These are phyloP conservation scores for Lentinus polychrous DNA, from an alignment of 1,284 basidiomycete species.

Conservation along the genomic window DNA sequence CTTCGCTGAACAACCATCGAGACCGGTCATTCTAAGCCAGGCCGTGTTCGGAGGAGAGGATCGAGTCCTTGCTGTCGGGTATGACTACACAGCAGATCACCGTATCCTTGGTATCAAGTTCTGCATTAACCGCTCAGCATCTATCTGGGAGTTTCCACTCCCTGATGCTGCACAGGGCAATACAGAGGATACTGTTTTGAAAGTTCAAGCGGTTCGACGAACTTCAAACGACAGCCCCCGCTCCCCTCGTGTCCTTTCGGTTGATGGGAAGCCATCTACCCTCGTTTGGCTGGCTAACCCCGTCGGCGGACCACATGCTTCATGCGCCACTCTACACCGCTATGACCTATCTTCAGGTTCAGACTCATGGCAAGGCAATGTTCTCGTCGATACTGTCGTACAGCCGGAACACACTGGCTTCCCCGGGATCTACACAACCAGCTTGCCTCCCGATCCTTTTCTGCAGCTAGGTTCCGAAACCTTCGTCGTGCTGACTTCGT, in stretches of 20 bases:
- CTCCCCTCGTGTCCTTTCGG: constrained; percentile 40
- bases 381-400: constrained; percentile 35
- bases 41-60: constrained; percentile 40
- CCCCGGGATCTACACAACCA: constrained; percentile 58
- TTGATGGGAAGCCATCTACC: constrained; percentile 16
- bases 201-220: constrained; percentile 28
- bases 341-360: constrained; percentile 24
- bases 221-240: constrained; percentile 43
- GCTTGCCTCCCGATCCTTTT: constrained; percentile 39
- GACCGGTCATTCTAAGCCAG: constrained; percentile 44
- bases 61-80: constrained; percentile 52
- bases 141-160: constrained; percentile 45
- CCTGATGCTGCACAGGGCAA: constrained; percentile 6
- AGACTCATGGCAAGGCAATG: constrained; percentile 8
- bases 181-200: constrained; percentile 4
- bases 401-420: constrained; percentile 35
- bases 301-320: constrained; percentile 54
- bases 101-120: constrained; percentile 52
- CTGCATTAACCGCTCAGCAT: constrained; percentile 57
- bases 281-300: constrained; percentile 52
- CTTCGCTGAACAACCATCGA: neutral
- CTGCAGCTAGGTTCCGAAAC: constrained; percentile 22
- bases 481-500: constrained; percentile 38
- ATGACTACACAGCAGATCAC: constrained; percentile 49
- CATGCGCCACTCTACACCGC: constrained; percentile 44